Conservation (phyloP, 495 filamentous ascomycete species). For the Eremomyces bilateralis region DNA sequence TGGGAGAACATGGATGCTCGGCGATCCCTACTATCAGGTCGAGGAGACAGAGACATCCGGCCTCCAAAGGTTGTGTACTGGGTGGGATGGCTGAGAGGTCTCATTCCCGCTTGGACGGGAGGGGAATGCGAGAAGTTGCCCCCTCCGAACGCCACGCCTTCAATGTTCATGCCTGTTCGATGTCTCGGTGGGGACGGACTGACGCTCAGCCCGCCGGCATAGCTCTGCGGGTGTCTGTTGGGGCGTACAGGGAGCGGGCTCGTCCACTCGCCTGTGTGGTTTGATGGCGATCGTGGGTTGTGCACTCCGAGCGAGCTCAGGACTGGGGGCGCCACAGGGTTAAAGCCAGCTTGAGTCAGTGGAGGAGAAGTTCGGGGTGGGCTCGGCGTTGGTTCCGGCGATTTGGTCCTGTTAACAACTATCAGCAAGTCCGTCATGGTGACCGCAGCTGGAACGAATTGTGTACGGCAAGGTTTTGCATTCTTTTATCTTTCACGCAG, state of each 20-base stretch:
- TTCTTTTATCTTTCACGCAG: not conserved
- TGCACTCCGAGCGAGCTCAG: conserved; percentile 7
- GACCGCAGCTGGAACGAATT: not conserved
- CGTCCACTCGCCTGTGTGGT: conserved; percentile 17
- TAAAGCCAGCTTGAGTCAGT: conserved; percentile 11
- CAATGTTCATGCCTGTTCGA: conserved; percentile 9
- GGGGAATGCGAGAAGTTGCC: conserved; percentile 2
- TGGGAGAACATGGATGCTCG: conserved; percentile 41
- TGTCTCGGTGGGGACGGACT: conserved; percentile 12
- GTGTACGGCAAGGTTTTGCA: not conserved
- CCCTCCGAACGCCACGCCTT: not conserved
- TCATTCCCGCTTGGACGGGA: not conserved
- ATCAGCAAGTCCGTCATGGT: conserved; percentile 5
- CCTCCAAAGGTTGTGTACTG: conserved; percentile 14
- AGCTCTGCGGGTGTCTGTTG: conserved; percentile 8
- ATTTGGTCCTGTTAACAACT: not conserved
- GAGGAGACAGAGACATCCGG: conserved; percentile 12
- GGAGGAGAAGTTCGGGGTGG: not conserved
- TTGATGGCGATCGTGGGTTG: conserved; percentile 12
- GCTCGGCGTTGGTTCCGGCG: not conserved
- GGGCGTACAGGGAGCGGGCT: conserved; percentile 14
- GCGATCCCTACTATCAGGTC: conserved; percentile 7
- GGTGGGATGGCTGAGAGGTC: conserved; percentile 15
- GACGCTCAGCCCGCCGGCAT: conserved; percentile 3
- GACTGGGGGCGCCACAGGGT: conserved; percentile 7